These are phyloP conservation scores for Paraconiothyrium brasiliense DNA, from an alignment of 2,329 filamentous ascomycete species.

Conservation along the genomic window DNA sequence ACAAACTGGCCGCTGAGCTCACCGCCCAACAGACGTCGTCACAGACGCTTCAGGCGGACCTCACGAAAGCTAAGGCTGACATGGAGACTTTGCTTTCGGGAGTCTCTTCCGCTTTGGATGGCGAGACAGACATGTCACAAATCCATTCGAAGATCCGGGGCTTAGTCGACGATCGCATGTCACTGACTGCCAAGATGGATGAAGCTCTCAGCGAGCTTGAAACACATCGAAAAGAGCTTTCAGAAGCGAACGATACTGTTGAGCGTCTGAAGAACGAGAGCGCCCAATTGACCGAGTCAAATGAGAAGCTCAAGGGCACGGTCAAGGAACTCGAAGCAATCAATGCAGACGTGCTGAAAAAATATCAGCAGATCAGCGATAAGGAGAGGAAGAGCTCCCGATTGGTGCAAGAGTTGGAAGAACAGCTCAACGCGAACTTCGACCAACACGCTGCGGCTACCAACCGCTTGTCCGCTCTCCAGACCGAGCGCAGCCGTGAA, in stretches of 20 bases:
- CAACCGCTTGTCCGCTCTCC: slow-evolving; percentile 81
- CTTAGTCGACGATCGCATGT: slow-evolving; percentile 57
- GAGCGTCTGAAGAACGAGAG: slow-evolving; percentile 53
- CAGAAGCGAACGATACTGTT: slow-evolving; percentile 50
- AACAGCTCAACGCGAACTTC: slow-evolving; percentile 93
- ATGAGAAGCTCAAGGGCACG: slow-evolving; percentile 6
- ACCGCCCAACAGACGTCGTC: slow-evolving; percentile 42
- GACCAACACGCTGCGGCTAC: slow-evolving; percentile 87
- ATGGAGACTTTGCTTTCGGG: slow-evolving; percentile 67
- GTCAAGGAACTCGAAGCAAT: slow-evolving; percentile 56
- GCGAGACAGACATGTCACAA: slow-evolving; percentile 61
- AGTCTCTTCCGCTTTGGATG: slow-evolving; percentile 71
- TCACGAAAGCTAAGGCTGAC: slow-evolving; percentile 68
- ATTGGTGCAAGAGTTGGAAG: slow-evolving; percentile 93
- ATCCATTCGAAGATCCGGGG: slow-evolving; percentile 55
- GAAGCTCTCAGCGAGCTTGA: slow-evolving; percentile 56
- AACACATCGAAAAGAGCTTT: slow-evolving; percentile 53
- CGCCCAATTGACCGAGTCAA: not conserved
- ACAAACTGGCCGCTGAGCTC: slow-evolving; percentile 49
- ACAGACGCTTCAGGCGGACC: slow-evolving; percentile 63
- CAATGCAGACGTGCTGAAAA: slow-evolving; percentile 65
- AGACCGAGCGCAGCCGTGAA: slow-evolving; percentile 56
- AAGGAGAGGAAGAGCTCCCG: slow-evolving; percentile 91
- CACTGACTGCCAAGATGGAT: slow-evolving; percentile 53
- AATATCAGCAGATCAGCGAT: slow-evolving; percentile 64